A percentile compares a stretch with the other conserved stretches of the same genome.
Evolutionary conservation across 2,329 filamentous ascomycete species (phyloP).

Genomic region (Diaporthe longicolla): DNA sequence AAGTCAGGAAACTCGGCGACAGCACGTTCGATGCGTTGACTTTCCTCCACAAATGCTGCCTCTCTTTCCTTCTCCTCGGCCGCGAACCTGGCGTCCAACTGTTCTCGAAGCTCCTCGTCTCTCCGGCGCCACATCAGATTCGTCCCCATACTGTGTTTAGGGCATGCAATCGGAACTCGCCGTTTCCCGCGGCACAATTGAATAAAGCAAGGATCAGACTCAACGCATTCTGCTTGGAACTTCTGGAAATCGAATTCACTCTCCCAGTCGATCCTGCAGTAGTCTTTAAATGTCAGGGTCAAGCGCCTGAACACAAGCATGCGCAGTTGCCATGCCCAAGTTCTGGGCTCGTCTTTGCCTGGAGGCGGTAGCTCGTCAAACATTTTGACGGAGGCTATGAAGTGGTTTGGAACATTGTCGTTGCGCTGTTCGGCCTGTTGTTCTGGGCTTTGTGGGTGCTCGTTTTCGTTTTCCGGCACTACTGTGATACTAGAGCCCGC

Average conservation of each 20-base stretch:
- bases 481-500: too few relatives aligned
- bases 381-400: not conserved
- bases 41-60: not conserved
- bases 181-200: not conserved
- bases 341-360: not conserved
- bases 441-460: not conserved
- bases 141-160: not conserved
- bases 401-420: not conserved
- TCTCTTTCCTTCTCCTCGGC: too few relatives aligned
- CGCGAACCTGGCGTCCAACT: not conserved
- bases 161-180: not conserved
- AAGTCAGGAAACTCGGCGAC: not conserved
- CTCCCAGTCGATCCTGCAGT: not conserved
- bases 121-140: not conserved
- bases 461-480: not conserved
- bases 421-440: not conserved
- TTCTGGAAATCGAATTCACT: not conserved
- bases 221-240: not conserved
- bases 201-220: accelerated
- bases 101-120: not conserved
- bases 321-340: not conserved
- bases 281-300: not conserved
- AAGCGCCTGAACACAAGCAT: not conserved
- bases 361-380: not conserved
- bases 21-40: not conserved